Evolutionary conservation across 108 stramenopile species (phyloP).

Genomic region (Cyclotella choctawhatcheeana): DNA sequence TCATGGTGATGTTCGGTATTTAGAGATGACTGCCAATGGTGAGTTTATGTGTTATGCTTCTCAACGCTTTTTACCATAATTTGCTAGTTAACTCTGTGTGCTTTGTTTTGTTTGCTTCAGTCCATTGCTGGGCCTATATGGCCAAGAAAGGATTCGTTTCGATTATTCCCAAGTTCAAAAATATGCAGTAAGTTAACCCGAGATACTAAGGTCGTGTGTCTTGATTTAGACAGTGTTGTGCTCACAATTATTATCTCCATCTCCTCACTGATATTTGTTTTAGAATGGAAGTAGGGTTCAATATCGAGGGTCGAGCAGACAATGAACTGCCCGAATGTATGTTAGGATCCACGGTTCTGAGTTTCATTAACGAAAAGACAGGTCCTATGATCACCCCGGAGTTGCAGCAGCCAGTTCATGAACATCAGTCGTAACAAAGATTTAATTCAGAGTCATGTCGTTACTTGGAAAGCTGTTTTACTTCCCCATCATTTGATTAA

Average conservation of each 20-base stretch:
- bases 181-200: slow-evolving; percentile 40
- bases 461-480: background rate
- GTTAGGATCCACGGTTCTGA: slow-evolving; percentile 53
- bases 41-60: too few relatives aligned
- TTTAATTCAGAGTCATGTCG: background rate
- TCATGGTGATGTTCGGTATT: slow-evolving; percentile 51
- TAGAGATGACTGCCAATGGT: slow-evolving; percentile 62
- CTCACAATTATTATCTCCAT: background rate
- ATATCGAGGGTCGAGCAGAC: slow-evolving; percentile 64
- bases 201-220: too few relatives aligned
- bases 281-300: slow-evolving; percentile 67
- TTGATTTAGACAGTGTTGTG: background rate
- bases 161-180: slow-evolving; percentile 58
- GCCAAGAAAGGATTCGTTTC: slow-evolving; percentile 71
- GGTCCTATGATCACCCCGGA: slow-evolving; percentile 40
- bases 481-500: background rate
- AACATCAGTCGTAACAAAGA: slow-evolving; percentile 37
- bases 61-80: too few relatives aligned
- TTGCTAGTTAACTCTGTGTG: background rate
- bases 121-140: slow-evolving; percentile 62
- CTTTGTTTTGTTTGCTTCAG: slow-evolving; percentile 7
- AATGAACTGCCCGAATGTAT: slow-evolving; percentile 71
- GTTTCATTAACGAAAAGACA: slow-evolving; percentile 44
- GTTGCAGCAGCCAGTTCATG: slow-evolving; percentile 55
- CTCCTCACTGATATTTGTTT: background rate